Base-by-base conservation (phyloP, 441 rosid genomes). In the Erodium moschatum region DNA sequence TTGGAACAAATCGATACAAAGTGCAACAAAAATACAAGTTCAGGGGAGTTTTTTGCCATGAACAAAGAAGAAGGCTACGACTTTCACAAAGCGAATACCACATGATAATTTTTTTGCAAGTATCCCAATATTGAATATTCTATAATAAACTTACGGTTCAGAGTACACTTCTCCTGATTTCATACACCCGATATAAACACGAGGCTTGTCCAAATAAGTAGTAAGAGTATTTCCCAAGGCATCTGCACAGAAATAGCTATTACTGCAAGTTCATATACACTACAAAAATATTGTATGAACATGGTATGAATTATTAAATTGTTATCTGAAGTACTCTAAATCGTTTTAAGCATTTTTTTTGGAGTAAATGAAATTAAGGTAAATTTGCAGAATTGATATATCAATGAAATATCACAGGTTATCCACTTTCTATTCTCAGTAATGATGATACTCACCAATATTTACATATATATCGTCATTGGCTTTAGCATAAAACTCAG, bases 101-200 rank as follows among this genome's bases (percentile, higher is more conserved):
- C 27, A 24, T 24, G 27, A 24, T 24, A 24, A 24, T 24, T 24
- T 24, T 24, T 24, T 24, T 24, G 27, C 27, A 24, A 24, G 0
- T 24, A 24, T 24, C 0, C 27, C 27, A 24, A 24, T 24, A 15
- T 54, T 54, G 1, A 24, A 24, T 24, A 15, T 54, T 54, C 5
- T 2, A 48, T 64, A 56, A 40, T 67, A 73, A 77, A 76, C 97
- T 91, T 78, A 94, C 98, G 70, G 87, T 78, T 92, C 97, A 52
- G 95, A 86, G 74, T 87, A 89, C 78, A 95, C 97, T 85, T 86
- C 90, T 42, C 98, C 97, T 15, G 98, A 90, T 76, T 92, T 95
- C 99, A 95, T 95, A 75, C 99, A 95, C 56, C 99, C 97, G 20
- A 95, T 83, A 76, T 95, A 95, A 73, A 82, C 85, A 62, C 96